Conservation (phyloP, 192 early-diverging fungal species). For the Coemansia guatemalensis region DNA sequence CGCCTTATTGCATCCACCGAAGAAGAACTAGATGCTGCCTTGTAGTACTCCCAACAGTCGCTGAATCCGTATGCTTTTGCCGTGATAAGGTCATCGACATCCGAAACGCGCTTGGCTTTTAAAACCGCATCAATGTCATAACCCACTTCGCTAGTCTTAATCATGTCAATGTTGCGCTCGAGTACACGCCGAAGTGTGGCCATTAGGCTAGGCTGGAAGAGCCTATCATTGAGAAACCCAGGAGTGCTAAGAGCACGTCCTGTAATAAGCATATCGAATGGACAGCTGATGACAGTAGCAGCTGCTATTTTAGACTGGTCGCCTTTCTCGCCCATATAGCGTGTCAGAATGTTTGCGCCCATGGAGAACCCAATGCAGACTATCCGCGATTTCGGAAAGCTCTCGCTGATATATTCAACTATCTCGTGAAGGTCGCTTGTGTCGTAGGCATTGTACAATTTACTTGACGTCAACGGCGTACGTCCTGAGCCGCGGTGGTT, state of each 20-base stretch:
- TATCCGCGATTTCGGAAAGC: conserved; percentile 58
- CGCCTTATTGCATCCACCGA: conserved; percentile 60
- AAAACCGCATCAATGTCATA: conserved; percentile 58
- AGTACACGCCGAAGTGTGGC: conserved; percentile 53
- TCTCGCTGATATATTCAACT: conserved; percentile 21
- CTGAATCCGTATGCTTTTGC: conserved; percentile 67
- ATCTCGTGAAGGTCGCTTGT: conserved; percentile 66
- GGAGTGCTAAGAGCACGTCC: conserved; percentile 42
- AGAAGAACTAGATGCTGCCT: conserved; percentile 57
- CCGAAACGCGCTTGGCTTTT: conserved; percentile 60
- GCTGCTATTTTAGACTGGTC: conserved; percentile 66
- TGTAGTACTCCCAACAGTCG: conserved; percentile 81
- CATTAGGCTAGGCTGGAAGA: conserved; percentile 63
- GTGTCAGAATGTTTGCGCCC: conserved; percentile 88
- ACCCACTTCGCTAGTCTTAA: conserved; percentile 25
- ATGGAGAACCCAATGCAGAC: conserved; percentile 84
- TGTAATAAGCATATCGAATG: conserved; percentile 67
- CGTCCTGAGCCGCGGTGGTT: conserved; percentile 46
- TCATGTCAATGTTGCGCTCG: conserved; percentile 38
- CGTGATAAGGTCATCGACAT: conserved; percentile 78
- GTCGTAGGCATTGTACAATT: conserved; percentile 76
- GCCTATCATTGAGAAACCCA: conserved; percentile 52
- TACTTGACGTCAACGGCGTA: conserved; percentile 51
- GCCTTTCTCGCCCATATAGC: conserved; percentile 80
- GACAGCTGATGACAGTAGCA: conserved; percentile 76